Evolutionary conservation across 1,284 basidiomycete genomes (phyloP), one percentile per base, ranked within the genome.

Genomic region (Puccinia triticina): DNA sequence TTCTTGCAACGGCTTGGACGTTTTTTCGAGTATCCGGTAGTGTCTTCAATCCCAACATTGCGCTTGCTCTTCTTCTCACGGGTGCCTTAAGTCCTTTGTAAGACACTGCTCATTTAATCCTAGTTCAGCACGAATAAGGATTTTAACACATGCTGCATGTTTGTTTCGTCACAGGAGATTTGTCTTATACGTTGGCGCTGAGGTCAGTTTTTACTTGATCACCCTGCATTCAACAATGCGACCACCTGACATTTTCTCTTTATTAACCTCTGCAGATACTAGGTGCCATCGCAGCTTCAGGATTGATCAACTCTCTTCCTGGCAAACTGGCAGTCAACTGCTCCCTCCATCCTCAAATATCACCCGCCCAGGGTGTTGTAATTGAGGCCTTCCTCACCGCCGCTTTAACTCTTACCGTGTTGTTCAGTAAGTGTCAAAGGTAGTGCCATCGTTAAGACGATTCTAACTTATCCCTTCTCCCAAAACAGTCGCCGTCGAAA

Each of bases 291-390:
- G 88, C 89, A 1, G 91, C 91, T 0, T 89, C 91, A 10, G 92
- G 89, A 1, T 88, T 93, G 16, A 85, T 93, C 1, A 87, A 89
- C n/a, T 91, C 88, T 57, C 91, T 91, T 0, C 91, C 91, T 12
- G 90, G 90, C 34, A 87, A 88, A 1, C 87, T 92, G n/a, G 88
- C 88, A 16, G 89, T 90, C 75, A 90, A 90, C 87, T 48, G 55
- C 83, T 3, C 83, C 83, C 23, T 81, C 18, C 64, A 73, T 72
- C 43, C 69, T 18, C 8, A 43, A 8, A 82, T 72, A 14, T 74
- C 26, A 21, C 21, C 46, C 29, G 73, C 37, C 14, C 79, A 82
- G 55, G 79, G 79, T 26, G 40, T 82, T 16, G 43, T 74, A 11
- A 82, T 82, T 32, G 79, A 82, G 50, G 79, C 57, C 26, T 66